Conservation (phyloP, 2,329 filamentous ascomycete species). For the Phoma sp. region DNA sequence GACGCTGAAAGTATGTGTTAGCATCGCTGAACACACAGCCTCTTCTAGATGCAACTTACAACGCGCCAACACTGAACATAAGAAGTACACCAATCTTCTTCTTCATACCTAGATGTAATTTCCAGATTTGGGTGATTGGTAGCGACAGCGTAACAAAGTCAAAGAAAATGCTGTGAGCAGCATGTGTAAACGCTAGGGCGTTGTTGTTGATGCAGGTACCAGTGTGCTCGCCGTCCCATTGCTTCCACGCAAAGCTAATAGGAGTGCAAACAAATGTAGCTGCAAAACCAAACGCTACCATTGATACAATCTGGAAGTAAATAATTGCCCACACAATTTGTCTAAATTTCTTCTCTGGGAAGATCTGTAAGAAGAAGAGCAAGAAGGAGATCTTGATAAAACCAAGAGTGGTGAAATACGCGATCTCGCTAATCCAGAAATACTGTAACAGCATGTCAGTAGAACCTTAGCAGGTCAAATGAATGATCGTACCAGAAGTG, state of each 20-base stretch:
- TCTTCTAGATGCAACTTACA: conserved; percentile 30
- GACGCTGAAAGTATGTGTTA: conserved; percentile 42
- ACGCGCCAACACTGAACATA: conserved; percentile 48
- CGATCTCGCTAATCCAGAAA: conserved; percentile 42
- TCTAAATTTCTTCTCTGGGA: conserved; percentile 29
- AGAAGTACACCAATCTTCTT: conserved; percentile 47
- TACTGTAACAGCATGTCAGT: conserved; percentile 1
- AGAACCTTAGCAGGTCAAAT: accelerated
- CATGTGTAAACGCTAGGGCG: conserved; percentile 38
- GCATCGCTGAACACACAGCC: no score
- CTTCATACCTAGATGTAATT: conserved; percentile 38
- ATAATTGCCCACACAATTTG: conserved; percentile 19
- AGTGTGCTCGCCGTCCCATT: conserved; percentile 35
- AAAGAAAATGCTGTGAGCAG: conserved; percentile 38
- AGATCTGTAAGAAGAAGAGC: conserved; percentile 37
- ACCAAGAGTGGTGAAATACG: conserved; percentile 37
- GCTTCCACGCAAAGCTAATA: conserved; percentile 39
- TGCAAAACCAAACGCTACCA: conserved; percentile 26
- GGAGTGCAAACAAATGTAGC: conserved; percentile 40
- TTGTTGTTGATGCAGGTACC: conserved; percentile 46
- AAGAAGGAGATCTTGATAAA: conserved; percentile 36
- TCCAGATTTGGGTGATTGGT: conserved; percentile 41
- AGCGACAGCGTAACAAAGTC: conserved; percentile 38
- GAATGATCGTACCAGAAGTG: conserved; percentile 11
- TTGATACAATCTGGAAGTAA: conserved; percentile 27